A percentile compares a stretch with the other conserved stretches of the same genome.
phyloP scores from a whole-genome alignment of 805 yeast species.

The Metschnikowia baotianmanensis region DNA sequence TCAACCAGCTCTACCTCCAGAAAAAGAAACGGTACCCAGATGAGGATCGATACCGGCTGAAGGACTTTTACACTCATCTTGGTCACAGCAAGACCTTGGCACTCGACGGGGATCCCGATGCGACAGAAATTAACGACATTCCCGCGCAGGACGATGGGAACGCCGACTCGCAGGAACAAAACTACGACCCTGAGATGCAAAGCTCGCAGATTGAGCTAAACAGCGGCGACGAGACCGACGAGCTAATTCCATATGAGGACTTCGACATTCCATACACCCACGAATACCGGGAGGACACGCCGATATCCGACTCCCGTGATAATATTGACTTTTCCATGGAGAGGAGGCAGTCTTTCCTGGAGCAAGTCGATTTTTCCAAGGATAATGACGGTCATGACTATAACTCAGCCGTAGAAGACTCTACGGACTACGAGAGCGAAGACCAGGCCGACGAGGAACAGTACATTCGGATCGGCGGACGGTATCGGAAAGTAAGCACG shows the following conservation, averaged over 20 bases:
- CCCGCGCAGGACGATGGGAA: background rate
- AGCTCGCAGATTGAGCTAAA: constrained; percentile 2
- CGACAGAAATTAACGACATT: background rate
- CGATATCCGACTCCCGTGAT: background rate
- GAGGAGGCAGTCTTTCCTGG: background rate
- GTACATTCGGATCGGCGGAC: constrained; percentile 20
- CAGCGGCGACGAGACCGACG: constrained; percentile 5
- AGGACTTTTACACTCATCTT: constrained; percentile 36
- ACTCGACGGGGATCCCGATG: constrained; percentile 13
- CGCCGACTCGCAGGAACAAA: constrained; percentile 6
- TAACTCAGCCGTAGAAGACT: background rate
- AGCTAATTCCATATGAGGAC: constrained; percentile 16
- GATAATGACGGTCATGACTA: background rate
- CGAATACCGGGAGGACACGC: background rate
- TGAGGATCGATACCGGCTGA: constrained; percentile 39
- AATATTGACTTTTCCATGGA: background rate
- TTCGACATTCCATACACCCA: constrained; percentile 9
- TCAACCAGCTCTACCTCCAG: constrained; percentile 34
- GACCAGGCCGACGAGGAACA: constrained; percentile 13
- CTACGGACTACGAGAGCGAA: background rate
- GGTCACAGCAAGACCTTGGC: constrained; percentile 24
- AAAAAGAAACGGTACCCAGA: constrained; percentile 33
- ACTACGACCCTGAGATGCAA: constrained; percentile 6
- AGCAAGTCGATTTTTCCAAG: background rate
- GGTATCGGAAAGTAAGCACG: constrained; percentile 26